Conservation (phyloP, 1,139 yeast species). For the Yamadazyma sp. region DNA sequence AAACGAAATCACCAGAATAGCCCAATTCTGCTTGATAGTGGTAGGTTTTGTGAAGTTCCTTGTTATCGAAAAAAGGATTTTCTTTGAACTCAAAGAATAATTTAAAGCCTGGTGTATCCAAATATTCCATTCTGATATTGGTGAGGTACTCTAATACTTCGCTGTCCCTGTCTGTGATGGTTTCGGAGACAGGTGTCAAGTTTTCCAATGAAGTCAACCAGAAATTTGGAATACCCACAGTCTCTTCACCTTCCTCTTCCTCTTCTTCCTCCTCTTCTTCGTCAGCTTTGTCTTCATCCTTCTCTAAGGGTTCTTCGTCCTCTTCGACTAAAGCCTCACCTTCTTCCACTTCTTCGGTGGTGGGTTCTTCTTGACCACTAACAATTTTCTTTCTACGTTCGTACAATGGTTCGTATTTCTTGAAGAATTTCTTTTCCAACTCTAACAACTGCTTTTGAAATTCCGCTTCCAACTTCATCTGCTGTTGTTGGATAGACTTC, state of each 20-base stretch:
- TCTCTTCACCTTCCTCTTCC: slow-evolving; percentile 38
- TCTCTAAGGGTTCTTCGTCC: slow-evolving; percentile 38
- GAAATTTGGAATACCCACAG: slow-evolving; percentile 85
- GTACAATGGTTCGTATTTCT: slow-evolving; percentile 75
- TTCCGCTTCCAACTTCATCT: slow-evolving; percentile 82
- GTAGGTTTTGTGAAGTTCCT: slow-evolving; percentile 75
- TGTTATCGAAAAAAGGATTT: slow-evolving; percentile 79
- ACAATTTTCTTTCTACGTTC: slow-evolving; percentile 72
- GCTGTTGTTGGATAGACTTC: slow-evolving; percentile 80
- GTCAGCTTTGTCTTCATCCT: slow-evolving; percentile 31
- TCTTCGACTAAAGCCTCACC: slow-evolving; percentile 69
- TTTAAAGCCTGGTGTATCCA: slow-evolving; percentile 87
- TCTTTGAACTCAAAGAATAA: slow-evolving; percentile 77
- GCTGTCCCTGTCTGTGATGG: slow-evolving; percentile 87
- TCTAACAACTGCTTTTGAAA: slow-evolving; percentile 88
- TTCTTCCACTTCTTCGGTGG: slow-evolving; percentile 69
- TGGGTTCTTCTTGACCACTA: slow-evolving; percentile 74
- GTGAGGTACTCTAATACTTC: slow-evolving; percentile 71
- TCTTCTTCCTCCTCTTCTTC: slow-evolving; percentile 45
- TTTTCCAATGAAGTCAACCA: slow-evolving; percentile 97
- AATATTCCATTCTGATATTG: slow-evolving; percentile 79
- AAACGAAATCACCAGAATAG: slow-evolving; percentile 92
- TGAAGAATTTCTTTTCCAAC: slow-evolving; percentile 78
- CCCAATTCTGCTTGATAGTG: slow-evolving; percentile 94
- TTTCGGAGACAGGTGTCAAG: slow-evolving; percentile 76